phyloP scores from a whole-genome alignment of 768 basidiomycete genomes.

The Terana coerulea region DNA sequence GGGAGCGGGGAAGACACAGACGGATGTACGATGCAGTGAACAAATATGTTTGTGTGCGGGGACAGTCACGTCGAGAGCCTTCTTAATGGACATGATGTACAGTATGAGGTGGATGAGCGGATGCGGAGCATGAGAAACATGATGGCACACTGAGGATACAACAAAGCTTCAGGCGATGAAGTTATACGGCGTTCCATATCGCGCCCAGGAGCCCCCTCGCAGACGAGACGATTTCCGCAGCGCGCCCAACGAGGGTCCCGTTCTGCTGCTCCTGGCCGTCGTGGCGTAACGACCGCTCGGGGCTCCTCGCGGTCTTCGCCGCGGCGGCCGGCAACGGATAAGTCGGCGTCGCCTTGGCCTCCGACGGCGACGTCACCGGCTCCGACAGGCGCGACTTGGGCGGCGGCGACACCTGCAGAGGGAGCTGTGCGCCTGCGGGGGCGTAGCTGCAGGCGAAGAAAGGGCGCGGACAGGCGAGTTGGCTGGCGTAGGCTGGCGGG shows the following conservation, averaged over 20 bases:
- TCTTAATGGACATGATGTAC: conserved; percentile 8
- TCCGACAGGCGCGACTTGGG: conserved; percentile 14
- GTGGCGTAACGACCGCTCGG: conserved; percentile 1
- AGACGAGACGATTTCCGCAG: conserved; percentile 76
- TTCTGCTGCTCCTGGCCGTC: conserved; percentile 25
- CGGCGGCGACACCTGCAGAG: conserved; percentile 9
- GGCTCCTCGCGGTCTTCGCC: conserved; percentile 4
- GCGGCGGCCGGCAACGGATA: too few species aligned
- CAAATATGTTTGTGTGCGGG: neutral
- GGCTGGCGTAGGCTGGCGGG: conserved; percentile 53
- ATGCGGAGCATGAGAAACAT: neutral
- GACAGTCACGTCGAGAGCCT: conserved; percentile 5
- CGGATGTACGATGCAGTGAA: neutral
- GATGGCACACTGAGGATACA: conserved; percentile 6
- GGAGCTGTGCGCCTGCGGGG: too few species aligned
- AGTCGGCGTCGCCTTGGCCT: conserved; percentile 14
- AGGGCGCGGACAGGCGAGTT: conserved; percentile 49
- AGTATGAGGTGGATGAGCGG: neutral
- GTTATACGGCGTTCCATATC: conserved; percentile 39
- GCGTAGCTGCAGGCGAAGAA: conserved; percentile 10
- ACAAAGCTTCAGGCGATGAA: neutral
- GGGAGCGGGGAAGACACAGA: neutral
- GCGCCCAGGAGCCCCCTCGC: conserved; percentile 75
- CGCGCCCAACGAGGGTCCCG: conserved; percentile 51
- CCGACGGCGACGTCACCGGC: conserved; percentile 16